Base-by-base conservation (phyloP, 2,329 filamentous ascomycete genomes). In the Fusarium armeniacum region DNA sequence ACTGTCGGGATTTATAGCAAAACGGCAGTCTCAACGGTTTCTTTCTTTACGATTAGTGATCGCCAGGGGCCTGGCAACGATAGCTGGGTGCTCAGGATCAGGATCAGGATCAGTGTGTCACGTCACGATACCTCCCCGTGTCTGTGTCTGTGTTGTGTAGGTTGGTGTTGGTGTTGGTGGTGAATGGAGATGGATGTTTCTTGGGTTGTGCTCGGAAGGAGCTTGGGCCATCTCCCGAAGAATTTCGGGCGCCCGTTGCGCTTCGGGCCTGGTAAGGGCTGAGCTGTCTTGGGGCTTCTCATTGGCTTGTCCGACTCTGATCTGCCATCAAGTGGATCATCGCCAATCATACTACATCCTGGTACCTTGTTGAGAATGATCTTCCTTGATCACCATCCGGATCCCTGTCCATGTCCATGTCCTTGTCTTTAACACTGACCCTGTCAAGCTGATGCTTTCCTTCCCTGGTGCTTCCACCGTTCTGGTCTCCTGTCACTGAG, bases 231-330 rank as follows among this genome's bases (percentile, higher is more conserved):
- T 49, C 36, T 67, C 70, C 73, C 73, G 73, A 75, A 73, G 62
- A 54, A 45, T 64, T 73, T 75, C 73, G 73, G 73, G 69, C 69
- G 58, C 63, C 69, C 62, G 70, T 74, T 73, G 62, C 58, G 57
- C 56, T 70, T 69, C 59, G 62, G 65, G 55, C 63, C 45, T 65
- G 49, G 35, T 49, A 63, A 54, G 49, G 57, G 20, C 46, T 32
- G 33, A 15, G 20, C 1, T 45, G n/a, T 57, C 28, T 30, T 11
- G 9, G 10, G 28, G 28, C 28, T 30, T 30, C 9, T 30, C 40
- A 62, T 59, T 70, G 61, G 53, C 12, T 26, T 28, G 40, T 69
- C 33, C 50, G 62, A 54, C 45, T 53, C 44, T 56, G 67, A 58
- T 53, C 45, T 59, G 41, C 46, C 35, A 52, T 38, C 52, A 51